Conservation (phyloP, 805 yeast species). For the Saccharomycopsis schoenii region DNA sequence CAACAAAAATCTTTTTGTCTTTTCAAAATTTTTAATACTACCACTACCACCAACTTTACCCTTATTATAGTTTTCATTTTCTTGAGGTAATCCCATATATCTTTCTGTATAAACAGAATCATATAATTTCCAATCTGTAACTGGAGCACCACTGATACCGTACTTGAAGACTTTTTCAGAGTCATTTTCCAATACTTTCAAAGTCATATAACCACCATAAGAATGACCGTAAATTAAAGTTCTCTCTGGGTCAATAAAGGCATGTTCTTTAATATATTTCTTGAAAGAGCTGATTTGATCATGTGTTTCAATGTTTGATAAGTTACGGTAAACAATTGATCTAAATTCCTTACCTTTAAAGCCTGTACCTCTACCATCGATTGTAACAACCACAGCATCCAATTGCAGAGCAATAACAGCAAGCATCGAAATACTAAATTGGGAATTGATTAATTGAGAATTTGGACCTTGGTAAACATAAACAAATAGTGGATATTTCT, state of each 20-base stretch:
- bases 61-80: constrained; percentile 41
- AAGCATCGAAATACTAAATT: constrained; percentile 56
- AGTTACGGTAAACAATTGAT: constrained; percentile 65
- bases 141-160: constrained; percentile 82
- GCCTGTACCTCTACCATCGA: constrained; percentile 97
- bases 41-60: constrained; percentile 36
- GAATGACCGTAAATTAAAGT: constrained; percentile 87
- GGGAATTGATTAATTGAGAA: constrained; percentile 67
- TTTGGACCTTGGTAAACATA: constrained; percentile 95
- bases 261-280: constrained; percentile 39
- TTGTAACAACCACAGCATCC: constrained; percentile 81
- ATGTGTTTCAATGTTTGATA: constrained; percentile 72
- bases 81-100: constrained; percentile 49
- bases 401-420: constrained; percentile 68
- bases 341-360: constrained; percentile 73
- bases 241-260: constrained; percentile 39
- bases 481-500: constrained; percentile 67
- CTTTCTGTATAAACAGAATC: constrained; percentile 77
- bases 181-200: constrained; percentile 66
- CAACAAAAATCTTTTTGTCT: constrained; percentile 48
- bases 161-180: constrained; percentile 51
- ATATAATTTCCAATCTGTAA: constrained; percentile 66
- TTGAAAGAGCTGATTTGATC: constrained; percentile 87
- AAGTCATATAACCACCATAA: constrained; percentile 71
- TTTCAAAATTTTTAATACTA: constrained; percentile 29